These are phyloP conservation scores for Phytopythium chamaehyphon DNA, from an alignment of 352 stramenopile species.

Conservation along the genomic window DNA sequence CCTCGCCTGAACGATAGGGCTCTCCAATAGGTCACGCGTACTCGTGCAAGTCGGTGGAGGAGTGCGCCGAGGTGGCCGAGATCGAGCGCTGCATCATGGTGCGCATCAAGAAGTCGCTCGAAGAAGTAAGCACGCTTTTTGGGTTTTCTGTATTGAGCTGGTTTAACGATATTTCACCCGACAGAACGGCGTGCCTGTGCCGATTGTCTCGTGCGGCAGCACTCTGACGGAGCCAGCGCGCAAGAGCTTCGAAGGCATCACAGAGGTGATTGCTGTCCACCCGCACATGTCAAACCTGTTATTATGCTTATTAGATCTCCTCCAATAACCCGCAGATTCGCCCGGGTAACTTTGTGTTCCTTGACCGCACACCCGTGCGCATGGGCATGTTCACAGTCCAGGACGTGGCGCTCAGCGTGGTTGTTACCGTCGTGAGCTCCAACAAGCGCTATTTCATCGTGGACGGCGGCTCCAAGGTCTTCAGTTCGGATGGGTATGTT, in stretches of 20 bases:
- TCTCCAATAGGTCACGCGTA: slow-evolving; percentile 58
- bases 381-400: slow-evolving; percentile 59
- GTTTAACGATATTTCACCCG: too few species aligned
- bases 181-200: slow-evolving; percentile 46
- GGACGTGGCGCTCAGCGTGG: slow-evolving; percentile 52
- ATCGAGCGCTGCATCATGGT: slow-evolving; percentile 57
- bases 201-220: slow-evolving; percentile 59
- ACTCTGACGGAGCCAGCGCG: slow-evolving; percentile 61
- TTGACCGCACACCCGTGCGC: slow-evolving; percentile 66
- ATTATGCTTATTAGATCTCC: not conserved
- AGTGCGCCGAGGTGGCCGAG: slow-evolving; percentile 53
- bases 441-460: slow-evolving; percentile 78
- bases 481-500: slow-evolving; percentile 57
- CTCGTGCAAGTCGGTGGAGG: slow-evolving; percentile 35
- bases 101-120: slow-evolving; percentile 52
- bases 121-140: slow-evolving; percentile 15
- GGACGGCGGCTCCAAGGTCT: slow-evolving; percentile 64
- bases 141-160: not conserved
- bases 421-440: slow-evolving; percentile 65
- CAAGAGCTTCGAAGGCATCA: slow-evolving; percentile 62
- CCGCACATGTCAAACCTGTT: too few species aligned
- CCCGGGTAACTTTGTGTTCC: slow-evolving; percentile 71
- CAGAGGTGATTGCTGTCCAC: slow-evolving; percentile 26
- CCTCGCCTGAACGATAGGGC: too few species aligned
- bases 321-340: slow-evolving; percentile 36